Base-by-base conservation (phyloP, 163 green algal species). In the Dunaliella salina region DNA sequence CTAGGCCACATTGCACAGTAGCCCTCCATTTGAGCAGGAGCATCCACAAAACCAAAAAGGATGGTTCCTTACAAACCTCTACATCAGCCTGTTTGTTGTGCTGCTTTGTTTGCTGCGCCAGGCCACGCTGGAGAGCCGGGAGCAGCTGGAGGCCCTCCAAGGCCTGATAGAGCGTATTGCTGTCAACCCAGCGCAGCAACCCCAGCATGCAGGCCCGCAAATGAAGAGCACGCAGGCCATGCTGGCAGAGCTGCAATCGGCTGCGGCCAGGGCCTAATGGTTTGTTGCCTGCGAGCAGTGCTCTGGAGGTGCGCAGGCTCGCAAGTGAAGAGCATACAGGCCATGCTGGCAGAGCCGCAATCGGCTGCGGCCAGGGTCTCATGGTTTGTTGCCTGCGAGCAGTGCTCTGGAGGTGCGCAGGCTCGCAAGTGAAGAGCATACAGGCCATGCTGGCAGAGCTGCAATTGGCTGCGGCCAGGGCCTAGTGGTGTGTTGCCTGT, bases 101-200 rank as follows among this genome's bases (percentile, higher is more conserved):
- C 40, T 8, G 8, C 8, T 8, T 8, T 50, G 40, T 50, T 50
- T 50, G 40, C 40, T 50, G 40, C 40, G 4, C 40, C 45, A 78
- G 80, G 80, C 80, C 8, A 45, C 59, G 17, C 81, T 33, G 32
- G 92, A 93, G 82, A 89, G 87, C 26, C 82, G 91, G 22, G 92
- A 95, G 85, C 91, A 94, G 84, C 85, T 95, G 84, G 92, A 93
- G 79, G 81, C 72, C 13, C 86, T 95, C 69, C 88, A 90, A 24
- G 90, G 89, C 85, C 88, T 95, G 13, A 92, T 93, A 29, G 80
- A 82, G 83, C 88, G 92, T 46, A 87, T 95, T 12, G 90, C 63
- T 29, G 22, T 75, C 63, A 75, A 75, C 63, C 63, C 63, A 75
- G 40, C 40, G 40, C 93, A 91, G 82, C 63, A 94, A 93, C 85